Evolutionary conservation across 2,329 filamentous ascomycete genomes (phyloP).

Genomic region (Nemania sp.): DNA sequence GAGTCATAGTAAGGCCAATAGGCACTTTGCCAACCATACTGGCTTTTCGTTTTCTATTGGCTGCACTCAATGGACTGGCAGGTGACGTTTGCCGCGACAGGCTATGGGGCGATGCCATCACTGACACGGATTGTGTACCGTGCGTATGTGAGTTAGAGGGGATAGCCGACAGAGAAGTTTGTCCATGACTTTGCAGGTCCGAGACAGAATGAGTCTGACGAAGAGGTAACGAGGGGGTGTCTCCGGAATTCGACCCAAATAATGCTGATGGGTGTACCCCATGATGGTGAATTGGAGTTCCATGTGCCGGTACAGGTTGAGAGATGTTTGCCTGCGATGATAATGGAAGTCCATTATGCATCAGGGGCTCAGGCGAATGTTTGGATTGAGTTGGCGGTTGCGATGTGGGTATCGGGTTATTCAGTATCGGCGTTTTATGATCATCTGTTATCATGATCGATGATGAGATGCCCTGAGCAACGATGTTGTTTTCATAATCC

Average conservation of each 20-base stretch:
- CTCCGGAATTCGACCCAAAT: constrained; percentile 40
- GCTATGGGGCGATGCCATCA: constrained; percentile 56
- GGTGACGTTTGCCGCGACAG: constrained; percentile 77
- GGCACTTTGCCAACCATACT: constrained; percentile 72
- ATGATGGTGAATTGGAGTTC: constrained; percentile 9
- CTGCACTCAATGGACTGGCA: constrained; percentile 63
- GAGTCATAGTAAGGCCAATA: constrained; percentile 78
- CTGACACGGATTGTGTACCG: constrained; percentile 45
- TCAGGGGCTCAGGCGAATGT: constrained; percentile 18
- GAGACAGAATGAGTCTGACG: constrained; percentile 63
- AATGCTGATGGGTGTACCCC: constrained; percentile 8
- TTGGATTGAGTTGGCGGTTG: constrained; percentile 26
- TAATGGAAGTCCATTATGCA: constrained; percentile 11
- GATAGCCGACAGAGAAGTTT: constrained; percentile 48
- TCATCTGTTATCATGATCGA: constrained; percentile 98
- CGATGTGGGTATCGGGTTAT: constrained; percentile 15
- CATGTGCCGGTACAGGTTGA: constrained; percentile 11
- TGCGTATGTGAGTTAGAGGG: constrained; percentile 30
- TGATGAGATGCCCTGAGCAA: constrained; percentile 83
- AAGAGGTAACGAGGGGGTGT: constrained; percentile 48
- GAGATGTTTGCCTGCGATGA: constrained; percentile 10
- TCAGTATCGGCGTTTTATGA: constrained; percentile 70
- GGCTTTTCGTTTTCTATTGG: constrained; percentile 80
- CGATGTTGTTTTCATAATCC: constrained; percentile 72
- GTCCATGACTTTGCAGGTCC: constrained; percentile 64